phyloP scores from a whole-genome alignment of 129 eudicot genomes.

The Helichrysum umbraculigerum region DNA sequence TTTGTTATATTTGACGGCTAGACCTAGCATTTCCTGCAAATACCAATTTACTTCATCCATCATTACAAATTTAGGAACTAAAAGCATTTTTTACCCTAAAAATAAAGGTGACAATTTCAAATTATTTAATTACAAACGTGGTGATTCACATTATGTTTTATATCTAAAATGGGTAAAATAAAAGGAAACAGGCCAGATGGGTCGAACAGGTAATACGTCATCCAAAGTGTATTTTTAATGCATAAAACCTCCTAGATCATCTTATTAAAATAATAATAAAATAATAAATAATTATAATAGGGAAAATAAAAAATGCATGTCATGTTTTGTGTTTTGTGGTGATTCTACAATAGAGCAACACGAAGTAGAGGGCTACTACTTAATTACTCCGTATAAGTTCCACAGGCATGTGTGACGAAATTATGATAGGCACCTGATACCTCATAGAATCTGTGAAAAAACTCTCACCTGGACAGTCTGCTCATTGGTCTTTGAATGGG shows the following conservation, averaged over 20 bases:
- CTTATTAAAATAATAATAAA: not conserved
- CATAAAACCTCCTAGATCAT: not conserved
- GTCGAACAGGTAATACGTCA: not conserved
- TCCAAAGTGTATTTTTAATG: not conserved
- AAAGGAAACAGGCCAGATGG: not conserved
- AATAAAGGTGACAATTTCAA: not conserved
- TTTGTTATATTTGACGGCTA: conserved; percentile 78
- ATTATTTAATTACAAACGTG: not conserved
- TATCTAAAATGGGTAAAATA: no score
- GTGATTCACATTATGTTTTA: no score
- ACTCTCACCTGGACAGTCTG: conserved; percentile 78
- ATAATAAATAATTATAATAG: no score
- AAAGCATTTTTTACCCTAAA: not conserved
- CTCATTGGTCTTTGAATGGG: conserved; percentile 88
- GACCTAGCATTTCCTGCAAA: conserved; percentile 78
- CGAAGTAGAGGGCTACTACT: not conserved
- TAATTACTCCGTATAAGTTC: not conserved
- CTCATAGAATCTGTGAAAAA: not conserved
- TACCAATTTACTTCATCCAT: conserved; percentile 1
- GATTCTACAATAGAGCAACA: not conserved
- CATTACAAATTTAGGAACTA: not conserved
- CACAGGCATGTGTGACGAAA: not conserved
- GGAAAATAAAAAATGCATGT: no score
- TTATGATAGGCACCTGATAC: not conserved
- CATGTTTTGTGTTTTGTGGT: not conserved